Base-by-base conservation (phyloP, 129 eudicot genomes). In the Mikania micrantha region DNA sequence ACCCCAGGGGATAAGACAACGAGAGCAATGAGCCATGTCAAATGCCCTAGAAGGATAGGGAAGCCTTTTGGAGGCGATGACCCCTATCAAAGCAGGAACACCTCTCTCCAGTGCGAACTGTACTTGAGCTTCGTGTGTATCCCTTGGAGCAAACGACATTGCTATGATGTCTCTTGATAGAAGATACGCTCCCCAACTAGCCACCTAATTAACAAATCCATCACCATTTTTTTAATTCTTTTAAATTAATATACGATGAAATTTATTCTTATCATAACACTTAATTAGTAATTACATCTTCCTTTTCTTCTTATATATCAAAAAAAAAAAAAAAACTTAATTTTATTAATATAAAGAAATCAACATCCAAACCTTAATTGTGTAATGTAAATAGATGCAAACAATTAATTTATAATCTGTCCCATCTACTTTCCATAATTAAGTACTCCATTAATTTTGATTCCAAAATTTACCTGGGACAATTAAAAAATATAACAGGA, bases 21-120 rank as follows among this genome's bases (percentile, higher is more conserved):
- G 98, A 40, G 96, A 88, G 47, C 98, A 92, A 78, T 92, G 98
- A 78, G 98, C 98, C 94, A 92, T 88, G 72, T 92, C 98, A 21
- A 92, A 92, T 40, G 96, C 88, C 62, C 96, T 78, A 1, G 98
- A 92, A 2, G 98, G 98, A 72, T 92, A 92, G 1, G 95, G 98
- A 50, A 92, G 96, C 64, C 96, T 80, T 28, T 86, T 88, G 52
- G 98, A 88, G 48, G 98, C 94, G 29, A 92, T 69, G 73, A 92
- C 84, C 31, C 96, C 98, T 44, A 92, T 88, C 75, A 92, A 52
- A 47, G 98, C 98, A 15, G 98, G 98, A 80, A 92, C 98, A 5
- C 98, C 98, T 7, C 98, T 85, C 70, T 92, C 98, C 19, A 92
- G 67, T 0, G 98, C 98, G 21, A 92, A 92, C 24, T 92, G 98